These are phyloP conservation scores for Cladosporium cucumerinum DNA, from an alignment of 2,329 filamentous ascomycete genomes.

Conservation along the genomic window DNA sequence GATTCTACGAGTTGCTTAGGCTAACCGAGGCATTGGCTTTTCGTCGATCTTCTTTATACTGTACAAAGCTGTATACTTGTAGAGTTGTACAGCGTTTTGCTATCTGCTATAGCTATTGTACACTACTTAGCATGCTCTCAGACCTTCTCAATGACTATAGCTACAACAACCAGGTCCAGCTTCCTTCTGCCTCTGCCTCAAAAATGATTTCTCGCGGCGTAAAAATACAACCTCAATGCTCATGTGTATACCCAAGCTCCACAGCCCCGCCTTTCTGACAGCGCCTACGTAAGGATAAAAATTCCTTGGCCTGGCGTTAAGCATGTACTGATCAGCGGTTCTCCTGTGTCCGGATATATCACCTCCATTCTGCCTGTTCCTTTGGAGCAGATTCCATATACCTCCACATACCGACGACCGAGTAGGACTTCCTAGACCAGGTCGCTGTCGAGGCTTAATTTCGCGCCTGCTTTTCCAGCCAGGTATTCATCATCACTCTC, in stretches of 20 bases:
- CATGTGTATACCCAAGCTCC: neutral
- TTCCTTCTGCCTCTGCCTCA: neutral
- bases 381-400: neutral
- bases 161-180: neutral
- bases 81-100: neutral
- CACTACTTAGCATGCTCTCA: neutral
- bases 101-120: neutral
- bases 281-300: neutral
- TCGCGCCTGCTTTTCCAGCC: neutral
- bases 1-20: neutral
- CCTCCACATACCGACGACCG: slow-evolving; percentile 2
- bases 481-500: neutral
- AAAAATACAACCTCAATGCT: neutral
- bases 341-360: neutral
- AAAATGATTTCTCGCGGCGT: neutral
- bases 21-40: neutral
- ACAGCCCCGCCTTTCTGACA: neutral
- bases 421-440: neutral
- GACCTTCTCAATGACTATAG: no score
- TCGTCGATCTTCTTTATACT: neutral
- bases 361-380: slow-evolving; percentile 1
- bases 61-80: neutral
- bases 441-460: slow-evolving; percentile 1
- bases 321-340: neutral
- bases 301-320: neutral